Evolutionary conservation across 805 yeast genomes (phyloP).

Genomic region (Saccharomycopsis sp.): DNA sequence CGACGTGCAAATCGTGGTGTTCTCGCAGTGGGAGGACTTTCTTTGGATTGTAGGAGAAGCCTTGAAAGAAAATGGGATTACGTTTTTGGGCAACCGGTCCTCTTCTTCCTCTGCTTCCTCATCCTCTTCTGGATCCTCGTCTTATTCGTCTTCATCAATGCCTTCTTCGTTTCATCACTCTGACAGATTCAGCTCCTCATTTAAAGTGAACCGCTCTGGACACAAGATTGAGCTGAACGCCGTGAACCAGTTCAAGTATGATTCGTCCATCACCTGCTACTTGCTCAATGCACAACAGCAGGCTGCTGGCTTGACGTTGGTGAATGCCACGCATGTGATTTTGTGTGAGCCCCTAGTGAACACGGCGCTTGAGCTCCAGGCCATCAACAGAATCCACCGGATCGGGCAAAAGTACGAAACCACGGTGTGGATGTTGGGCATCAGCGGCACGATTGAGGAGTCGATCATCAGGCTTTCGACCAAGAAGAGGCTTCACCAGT

Average conservation of each 20-base stretch:
- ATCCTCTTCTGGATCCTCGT: too few relatives aligned
- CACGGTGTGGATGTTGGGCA: conserved; percentile 86
- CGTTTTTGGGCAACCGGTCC: conserved; percentile 36
- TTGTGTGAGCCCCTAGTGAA: conserved; percentile 89
- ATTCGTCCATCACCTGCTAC: conserved; percentile 67
- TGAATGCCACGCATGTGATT: conserved; percentile 88
- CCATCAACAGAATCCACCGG: conserved; percentile 83
- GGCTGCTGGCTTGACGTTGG: conserved; percentile 83
- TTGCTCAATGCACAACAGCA: conserved; percentile 77
- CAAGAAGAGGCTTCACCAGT: conserved; percentile 43
- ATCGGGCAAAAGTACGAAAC: conserved; percentile 82
- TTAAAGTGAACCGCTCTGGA: conserved; percentile 15
- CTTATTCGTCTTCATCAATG: too few relatives aligned
- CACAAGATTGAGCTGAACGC: conserved; percentile 27
- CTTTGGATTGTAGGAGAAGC: conserved; percentile 60
- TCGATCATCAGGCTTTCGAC: conserved; percentile 66
- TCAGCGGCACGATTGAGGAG: conserved; percentile 81
- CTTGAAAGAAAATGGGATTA: conserved; percentile 47
- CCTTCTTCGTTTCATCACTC: too few relatives aligned
- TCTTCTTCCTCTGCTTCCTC: too few relatives aligned
- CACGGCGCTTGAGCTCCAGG: conserved; percentile 81
- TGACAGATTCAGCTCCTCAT: background rate
- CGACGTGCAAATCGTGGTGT: conserved; percentile 70
- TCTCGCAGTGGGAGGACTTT: conserved; percentile 83
- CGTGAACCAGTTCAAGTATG: conserved; percentile 52